phyloP scores from a whole-genome alignment of 2,329 filamentous ascomycete species.

The Sporothrix globosa region DNA sequence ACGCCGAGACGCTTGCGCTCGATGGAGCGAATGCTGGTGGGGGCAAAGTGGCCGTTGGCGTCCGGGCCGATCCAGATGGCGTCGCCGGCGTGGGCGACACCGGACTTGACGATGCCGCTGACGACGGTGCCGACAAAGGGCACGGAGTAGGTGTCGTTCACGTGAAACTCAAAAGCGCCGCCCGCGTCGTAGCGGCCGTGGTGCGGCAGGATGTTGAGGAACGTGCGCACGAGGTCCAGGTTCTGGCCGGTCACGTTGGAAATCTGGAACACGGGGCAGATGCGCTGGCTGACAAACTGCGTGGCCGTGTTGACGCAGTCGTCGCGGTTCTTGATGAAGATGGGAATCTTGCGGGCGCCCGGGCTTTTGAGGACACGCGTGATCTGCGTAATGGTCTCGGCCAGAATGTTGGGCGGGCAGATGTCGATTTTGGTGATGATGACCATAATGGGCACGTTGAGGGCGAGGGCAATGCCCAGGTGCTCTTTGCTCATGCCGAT shows the following conservation, averaged over 20 bases:
- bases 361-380: conserved; percentile 92
- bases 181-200: conserved; percentile 89
- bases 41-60: conserved; percentile 83
- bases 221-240: conserved; percentile 85
- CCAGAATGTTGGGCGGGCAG: conserved; percentile 90
- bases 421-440: conserved; percentile 98
- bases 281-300: conserved; percentile 91
- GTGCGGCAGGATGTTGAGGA: conserved; percentile 92
- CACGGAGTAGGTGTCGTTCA: conserved; percentile 98
- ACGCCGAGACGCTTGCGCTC: conserved; percentile 92
- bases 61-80: conserved; percentile 87
- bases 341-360: conserved; percentile 90
- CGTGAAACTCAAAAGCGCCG: conserved; percentile 88
- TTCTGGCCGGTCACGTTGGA: conserved; percentile 96
- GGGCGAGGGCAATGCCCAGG: conserved; percentile 85
- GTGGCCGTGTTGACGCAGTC: conserved; percentile 94
- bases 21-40: conserved; percentile 86
- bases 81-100: conserved; percentile 89
- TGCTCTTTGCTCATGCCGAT: conserved; percentile 99
- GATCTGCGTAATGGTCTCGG: conserved; percentile 90
- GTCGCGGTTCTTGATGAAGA: conserved; percentile 89
- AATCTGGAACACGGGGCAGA: conserved; percentile 96
- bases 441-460: conserved; percentile 98
- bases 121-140: conserved; percentile 97
- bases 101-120: conserved; percentile 86